Evolutionary conservation across 2,329 filamentous ascomycete species (phyloP), one percentile per base, ranked within the genome.

Genomic region (Microsporum audouinii): DNA sequence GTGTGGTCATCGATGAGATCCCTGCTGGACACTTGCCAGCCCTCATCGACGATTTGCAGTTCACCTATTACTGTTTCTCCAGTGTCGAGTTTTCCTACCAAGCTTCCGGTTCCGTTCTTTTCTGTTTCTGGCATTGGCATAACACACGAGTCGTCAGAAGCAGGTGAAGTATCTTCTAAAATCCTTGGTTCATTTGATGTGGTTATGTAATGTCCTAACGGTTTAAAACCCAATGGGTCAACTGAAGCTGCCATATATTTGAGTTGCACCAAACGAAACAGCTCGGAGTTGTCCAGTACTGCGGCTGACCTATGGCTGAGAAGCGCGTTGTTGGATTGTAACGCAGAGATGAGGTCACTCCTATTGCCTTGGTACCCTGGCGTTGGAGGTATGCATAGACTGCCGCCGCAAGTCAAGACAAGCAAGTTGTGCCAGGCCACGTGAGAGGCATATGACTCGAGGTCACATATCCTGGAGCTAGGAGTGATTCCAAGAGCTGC

Each of bases 341-440:
- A 80, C 0, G 73, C 69, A 2, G 77, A 75, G 36, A 85, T 80
- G 0, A 76, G 76, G 0, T 74, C 76, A 1, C 75, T 72, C 12
- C 84, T 76, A 60, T 83, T 77, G 58, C 77, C 75, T 0, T 78
- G 64, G 49, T 78, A 73, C 61, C 82, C 78, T 2, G 75, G 68
- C 0, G 78, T 71, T 0, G 79, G 78, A 0, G 84, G 82, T 1
- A 86, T 76, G 61, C 83, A 85, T 5, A 86, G 76, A 49, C 81
- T 84, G 0, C 81, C 83, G 4, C 84, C 84, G 34, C 80, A 73
- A 1, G 78, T 73, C 3, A 86, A 72, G 0, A 83, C 81, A 12
- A 95, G 94, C 4, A 91, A 90, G 70, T 95, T 90, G 71, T 95
- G 94, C 3, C 95, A 85, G 0, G 88, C 92, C 23, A 57, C 55